Percentiles rank a stretch among this genome's conserved stretches.
phyloP scores from a whole-genome alignment of 148 eudicot species.

The Rheum nobile region DNA sequence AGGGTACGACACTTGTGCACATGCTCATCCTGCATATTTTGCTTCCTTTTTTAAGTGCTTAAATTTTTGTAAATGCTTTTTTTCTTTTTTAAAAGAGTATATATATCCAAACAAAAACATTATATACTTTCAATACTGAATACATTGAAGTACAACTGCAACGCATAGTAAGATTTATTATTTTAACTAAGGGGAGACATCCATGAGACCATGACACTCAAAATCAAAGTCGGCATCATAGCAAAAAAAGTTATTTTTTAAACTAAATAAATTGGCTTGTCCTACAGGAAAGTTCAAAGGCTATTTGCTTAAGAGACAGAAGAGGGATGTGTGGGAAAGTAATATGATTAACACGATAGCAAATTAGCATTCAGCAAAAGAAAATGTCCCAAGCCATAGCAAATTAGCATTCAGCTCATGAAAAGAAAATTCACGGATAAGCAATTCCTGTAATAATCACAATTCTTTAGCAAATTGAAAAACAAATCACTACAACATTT shows the following conservation, averaged over 20 bases:
- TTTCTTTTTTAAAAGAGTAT: not conserved
- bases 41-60: no score
- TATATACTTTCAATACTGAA: not conserved
- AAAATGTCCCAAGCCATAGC: conserved; percentile 97
- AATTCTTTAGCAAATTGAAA: not conserved
- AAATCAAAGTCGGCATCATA: not conserved
- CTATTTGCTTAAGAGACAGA: not conserved
- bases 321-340: not conserved
- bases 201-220: not conserved
- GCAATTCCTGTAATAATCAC: conserved; percentile 49
- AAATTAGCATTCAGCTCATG: conserved; percentile 93
- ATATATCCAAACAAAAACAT: not conserved
- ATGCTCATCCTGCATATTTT: no score
- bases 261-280: not conserved
- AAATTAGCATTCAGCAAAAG: conserved; percentile 86
- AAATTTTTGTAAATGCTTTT: not conserved
- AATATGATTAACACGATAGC: conserved; percentile 3
- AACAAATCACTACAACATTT: not conserved
- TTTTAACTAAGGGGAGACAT: not conserved
- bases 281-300: not conserved
- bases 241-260: not conserved
- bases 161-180: not conserved
- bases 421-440: conserved; percentile 81
- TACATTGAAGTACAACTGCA: not conserved
- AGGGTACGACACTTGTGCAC: no score